A percentile compares a stretch with the other conserved stretches of the same genome.
Conservation (phyloP, 2,329 filamentous ascomycete species). For the Chaetomium olivaceum region DNA sequence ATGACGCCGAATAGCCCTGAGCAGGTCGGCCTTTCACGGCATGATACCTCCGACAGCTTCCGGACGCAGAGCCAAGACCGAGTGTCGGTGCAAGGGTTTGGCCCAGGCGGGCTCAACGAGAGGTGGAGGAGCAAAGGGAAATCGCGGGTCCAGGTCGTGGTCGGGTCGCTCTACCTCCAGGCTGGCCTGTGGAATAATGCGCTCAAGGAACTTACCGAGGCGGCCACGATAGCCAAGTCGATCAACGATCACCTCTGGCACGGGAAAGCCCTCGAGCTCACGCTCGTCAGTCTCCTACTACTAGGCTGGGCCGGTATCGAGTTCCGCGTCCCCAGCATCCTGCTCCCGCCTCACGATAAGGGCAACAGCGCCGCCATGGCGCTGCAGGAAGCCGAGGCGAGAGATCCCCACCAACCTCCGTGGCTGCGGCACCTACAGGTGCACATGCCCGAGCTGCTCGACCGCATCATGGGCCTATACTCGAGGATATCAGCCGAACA, state of each 20-base stretch:
- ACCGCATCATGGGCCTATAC: slow-evolving; percentile 74
- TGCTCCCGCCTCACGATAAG: slow-evolving; percentile 54
- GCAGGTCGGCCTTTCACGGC: slow-evolving; percentile 37
- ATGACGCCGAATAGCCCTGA: slow-evolving; percentile 46
- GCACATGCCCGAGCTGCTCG: slow-evolving; percentile 71
- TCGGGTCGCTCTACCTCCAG: slow-evolving; percentile 84
- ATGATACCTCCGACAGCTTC: slow-evolving; percentile 47
- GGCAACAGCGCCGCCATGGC: slow-evolving; percentile 36
- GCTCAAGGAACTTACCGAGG: slow-evolving; percentile 78
- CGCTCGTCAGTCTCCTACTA: slow-evolving; percentile 78
- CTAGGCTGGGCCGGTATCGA: slow-evolving; percentile 82
- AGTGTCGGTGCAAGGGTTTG: slow-evolving; percentile 71
- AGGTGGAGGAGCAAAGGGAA: slow-evolving; percentile 78
- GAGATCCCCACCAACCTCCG: slow-evolving; percentile 51
- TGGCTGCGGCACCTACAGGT: slow-evolving; percentile 56
- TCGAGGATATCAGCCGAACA: slow-evolving; percentile 69
- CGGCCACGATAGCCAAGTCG: slow-evolving; percentile 72
- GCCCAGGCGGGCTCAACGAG: slow-evolving; percentile 70
- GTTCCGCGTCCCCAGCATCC: slow-evolving; percentile 70
- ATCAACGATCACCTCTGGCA: slow-evolving; percentile 96
- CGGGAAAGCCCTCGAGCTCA: slow-evolving; percentile 88
- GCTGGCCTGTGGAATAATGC: slow-evolving; percentile 90
- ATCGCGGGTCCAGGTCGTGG: slow-evolving; percentile 73
- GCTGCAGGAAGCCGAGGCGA: slow-evolving; percentile 44
- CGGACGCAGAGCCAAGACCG: slow-evolving; percentile 56